Base-by-base conservation (phyloP, 179 eudicot species). In the Sideroxylon spinosum region DNA sequence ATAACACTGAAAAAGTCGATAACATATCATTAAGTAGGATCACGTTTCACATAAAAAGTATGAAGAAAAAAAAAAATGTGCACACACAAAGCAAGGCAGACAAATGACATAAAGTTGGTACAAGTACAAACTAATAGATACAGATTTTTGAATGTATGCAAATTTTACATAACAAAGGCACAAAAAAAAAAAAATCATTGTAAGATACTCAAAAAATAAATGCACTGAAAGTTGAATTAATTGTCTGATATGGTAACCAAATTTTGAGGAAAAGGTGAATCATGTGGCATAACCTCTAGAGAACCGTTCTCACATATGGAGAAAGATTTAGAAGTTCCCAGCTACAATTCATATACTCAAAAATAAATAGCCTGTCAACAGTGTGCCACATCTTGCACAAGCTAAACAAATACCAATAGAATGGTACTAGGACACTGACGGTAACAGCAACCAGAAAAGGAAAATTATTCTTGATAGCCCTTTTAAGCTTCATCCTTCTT, bases 1-100 rank as follows among this genome's bases (percentile, higher is more conserved):
- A 80, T 89, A 89, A 77, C 95, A 91, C 95, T 89, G 85, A 65
- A 81, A 52, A 82, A 64, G 50, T 55, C 19, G 56, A 50, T 67
- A 73, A 65, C 7, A 32, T 29, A 62, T 32, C 25, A 66, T 64
- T 16, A 65, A 44, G 53, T 32, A 49, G 28, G 22, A 52, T 53
- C 53, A 23, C n/a, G 14, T 28, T 70, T 48, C 5, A 32, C 76
- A 52, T 1, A 28, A 23, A 26, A 29, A 70, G n/a, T n/a, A n/a
- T n/a, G 44, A 71, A 78, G 11, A 71, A 9, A 1, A 74, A 53
- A 55, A 59, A 60, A 20, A 4, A 20, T 19, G 46, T 57, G 70
- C 44, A 3, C 44, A 37, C 76, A 79, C 9, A 5, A 84, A 46
- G 62, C 68, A 66, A 26, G 71, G 25, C 28, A 80, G 68, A 71